Conservation (phyloP, 805 yeast species). For the Metschnikowia continentalis region DNA sequence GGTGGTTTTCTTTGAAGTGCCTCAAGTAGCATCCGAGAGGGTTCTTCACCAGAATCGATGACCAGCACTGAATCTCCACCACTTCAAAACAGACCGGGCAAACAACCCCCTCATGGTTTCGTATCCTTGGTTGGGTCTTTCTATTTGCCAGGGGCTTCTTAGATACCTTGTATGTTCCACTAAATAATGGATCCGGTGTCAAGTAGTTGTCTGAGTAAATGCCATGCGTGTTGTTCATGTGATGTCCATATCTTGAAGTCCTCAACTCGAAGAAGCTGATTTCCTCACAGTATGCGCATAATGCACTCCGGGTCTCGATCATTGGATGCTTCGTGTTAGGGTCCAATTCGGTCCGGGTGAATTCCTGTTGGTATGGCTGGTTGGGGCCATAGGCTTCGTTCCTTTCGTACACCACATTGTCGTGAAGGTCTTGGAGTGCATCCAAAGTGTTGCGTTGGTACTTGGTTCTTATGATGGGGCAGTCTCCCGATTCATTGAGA, state of each 20-base stretch:
- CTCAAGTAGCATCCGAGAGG: conserved; percentile 17
- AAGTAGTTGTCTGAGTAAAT: conserved; percentile 26
- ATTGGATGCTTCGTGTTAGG: conserved; percentile 3
- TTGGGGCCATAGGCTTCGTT: conserved; percentile 7
- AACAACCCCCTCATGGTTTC: conserved; percentile 23
- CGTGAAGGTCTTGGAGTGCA: conserved; percentile 1
- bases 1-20: conserved; percentile 16
- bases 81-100: conserved; percentile 28
- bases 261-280: conserved; percentile 27
- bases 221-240: conserved; percentile 33
- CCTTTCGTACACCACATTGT: conserved; percentile 9
- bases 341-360: conserved; percentile 13
- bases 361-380: conserved; percentile 19
- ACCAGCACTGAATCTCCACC: conserved; percentile 21
- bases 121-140: conserved; percentile 20
- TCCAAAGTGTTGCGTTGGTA: conserved; percentile 9
- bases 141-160: conserved; percentile 18
- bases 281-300: conserved; percentile 34
- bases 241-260: conserved; percentile 33
- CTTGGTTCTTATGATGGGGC: conserved; percentile 8
- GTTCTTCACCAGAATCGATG: conserved; percentile 13
- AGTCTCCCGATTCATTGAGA: conserved; percentile 7
- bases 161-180: conserved; percentile 19
- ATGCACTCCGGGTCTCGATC: conserved; percentile 25
- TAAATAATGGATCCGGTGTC: conserved; percentile 28